Conservation (phyloP, 768 basidiomycete species). For the Pleurotus sapidus region DNA sequence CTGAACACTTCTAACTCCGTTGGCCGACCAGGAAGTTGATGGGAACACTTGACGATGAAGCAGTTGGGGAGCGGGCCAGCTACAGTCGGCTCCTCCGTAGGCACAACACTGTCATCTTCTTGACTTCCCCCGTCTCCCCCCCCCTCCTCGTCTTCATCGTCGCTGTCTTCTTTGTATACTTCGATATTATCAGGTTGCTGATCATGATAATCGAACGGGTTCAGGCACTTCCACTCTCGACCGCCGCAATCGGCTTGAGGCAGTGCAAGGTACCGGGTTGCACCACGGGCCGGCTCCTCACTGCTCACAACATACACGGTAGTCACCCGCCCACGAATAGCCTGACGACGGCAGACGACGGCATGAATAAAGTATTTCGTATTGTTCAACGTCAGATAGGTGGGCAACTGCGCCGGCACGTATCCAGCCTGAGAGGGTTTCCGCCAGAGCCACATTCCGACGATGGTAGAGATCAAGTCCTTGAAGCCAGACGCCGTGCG, state of each 20-base stretch:
- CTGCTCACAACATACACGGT: neutral
- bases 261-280: neutral
- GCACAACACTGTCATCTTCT: no score
- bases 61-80: neutral
- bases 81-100: neutral
- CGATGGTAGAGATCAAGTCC: neutral
- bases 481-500: neutral
- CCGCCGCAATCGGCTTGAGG: neutral
- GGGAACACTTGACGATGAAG: neutral
- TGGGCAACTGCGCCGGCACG: neutral
- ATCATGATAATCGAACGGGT: neutral
- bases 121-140: no score
- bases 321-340: constrained; percentile 4
- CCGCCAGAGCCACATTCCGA: neutral
- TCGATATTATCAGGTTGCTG: neutral
- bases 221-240: neutral
- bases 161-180: no score
- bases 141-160: no score
- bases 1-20: constrained; percentile 3
- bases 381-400: no score
- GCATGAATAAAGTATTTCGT: no score
- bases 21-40: neutral
- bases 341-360: constrained; percentile 1
- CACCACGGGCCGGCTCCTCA: neutral
- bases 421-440: neutral